phyloP scores from a whole-genome alignment of 2,329 filamentous ascomycete genomes.

The Diaporthe citriasiana region DNA sequence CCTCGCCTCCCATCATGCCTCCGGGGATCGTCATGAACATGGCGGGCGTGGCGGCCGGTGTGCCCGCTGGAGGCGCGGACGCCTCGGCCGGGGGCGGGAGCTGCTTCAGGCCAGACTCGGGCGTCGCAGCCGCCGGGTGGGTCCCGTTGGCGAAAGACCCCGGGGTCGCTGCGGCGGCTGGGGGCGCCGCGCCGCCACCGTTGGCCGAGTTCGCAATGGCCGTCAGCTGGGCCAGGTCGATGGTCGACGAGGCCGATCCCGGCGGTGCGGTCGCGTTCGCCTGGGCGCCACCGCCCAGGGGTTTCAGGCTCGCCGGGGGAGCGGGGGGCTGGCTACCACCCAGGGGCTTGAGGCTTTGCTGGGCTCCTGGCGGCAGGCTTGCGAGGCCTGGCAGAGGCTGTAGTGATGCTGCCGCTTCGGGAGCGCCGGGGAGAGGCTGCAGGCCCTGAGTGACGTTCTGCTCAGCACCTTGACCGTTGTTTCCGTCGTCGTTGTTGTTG shows the following conservation, averaged over 20 bases:
- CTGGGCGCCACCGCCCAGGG: background rate
- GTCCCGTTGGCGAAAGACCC: background rate
- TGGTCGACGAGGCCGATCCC: background rate
- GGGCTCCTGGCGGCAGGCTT: background rate
- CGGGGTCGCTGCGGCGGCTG: background rate
- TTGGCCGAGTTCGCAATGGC: conserved; percentile 18
- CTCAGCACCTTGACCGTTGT: background rate
- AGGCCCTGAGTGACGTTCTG: conserved; percentile 24
- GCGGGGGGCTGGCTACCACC: conserved; percentile 3
- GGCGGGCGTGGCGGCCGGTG: background rate
- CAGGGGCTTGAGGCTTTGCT: conserved; percentile 30
- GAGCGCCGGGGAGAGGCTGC: conserved; percentile 37
- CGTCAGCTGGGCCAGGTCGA: conserved; percentile 22
- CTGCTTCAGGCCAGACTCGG: background rate
- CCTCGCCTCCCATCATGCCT: background rate
- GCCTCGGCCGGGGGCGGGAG: background rate
- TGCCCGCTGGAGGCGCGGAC: background rate
- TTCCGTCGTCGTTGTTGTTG: conserved; percentile 8
- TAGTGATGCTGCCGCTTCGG: conserved; percentile 4
- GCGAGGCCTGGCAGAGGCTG: conserved; percentile 36
- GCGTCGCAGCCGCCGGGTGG: background rate
- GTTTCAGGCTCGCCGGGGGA: conserved; percentile 15
- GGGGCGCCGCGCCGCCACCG: background rate
- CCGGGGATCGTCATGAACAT: conserved; percentile 31
- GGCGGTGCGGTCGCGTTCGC: conserved; percentile 22